Percentiles rank a stretch among this genome's conserved stretches.
These are phyloP conservation scores for Vanderwaltozyma polyspora DNA, from an alignment of 805 yeast species.

Conservation along the genomic window DNA sequence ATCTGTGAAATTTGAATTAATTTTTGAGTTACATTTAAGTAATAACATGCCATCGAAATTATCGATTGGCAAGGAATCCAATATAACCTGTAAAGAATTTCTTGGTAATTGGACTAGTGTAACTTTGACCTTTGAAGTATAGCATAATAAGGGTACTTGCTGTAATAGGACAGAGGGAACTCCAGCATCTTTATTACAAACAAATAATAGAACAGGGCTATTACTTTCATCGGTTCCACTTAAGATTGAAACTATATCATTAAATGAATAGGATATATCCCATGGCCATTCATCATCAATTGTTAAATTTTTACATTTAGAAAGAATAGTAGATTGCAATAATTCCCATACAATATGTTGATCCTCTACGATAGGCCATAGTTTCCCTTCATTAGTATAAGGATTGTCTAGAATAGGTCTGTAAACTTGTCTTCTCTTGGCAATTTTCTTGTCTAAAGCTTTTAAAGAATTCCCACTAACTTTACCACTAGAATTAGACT, in stretches of 20 bases:
- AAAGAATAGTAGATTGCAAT: constrained; percentile 29
- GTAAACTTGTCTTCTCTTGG: constrained; percentile 41
- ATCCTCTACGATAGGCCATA: constrained; percentile 30
- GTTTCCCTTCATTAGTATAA: constrained; percentile 38
- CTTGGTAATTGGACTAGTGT: constrained; percentile 53
- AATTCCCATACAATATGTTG: constrained; percentile 30
- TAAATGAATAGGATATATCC: constrained; percentile 29
- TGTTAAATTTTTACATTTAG: constrained; percentile 26
- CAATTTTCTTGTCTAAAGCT: constrained; percentile 33
- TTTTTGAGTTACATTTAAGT: constrained; percentile 11
- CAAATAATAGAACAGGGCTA: constrained; percentile 32
- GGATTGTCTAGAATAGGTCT: constrained; percentile 60
- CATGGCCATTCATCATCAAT: constrained; percentile 13
- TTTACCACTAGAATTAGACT: too few species aligned
- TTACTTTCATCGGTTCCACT: constrained; percentile 32
- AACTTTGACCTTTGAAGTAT: constrained; percentile 29
- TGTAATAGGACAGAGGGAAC: constrained; percentile 39
- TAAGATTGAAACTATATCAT: constrained; percentile 38
- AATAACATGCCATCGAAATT: constrained; percentile 17
- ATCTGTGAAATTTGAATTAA: constrained; percentile 12
- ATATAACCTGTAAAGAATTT: constrained; percentile 20
- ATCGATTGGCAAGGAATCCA: constrained; percentile 4
- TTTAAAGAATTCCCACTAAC: constrained; percentile 37
- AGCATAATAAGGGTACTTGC: constrained; percentile 48
- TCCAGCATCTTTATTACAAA: constrained; percentile 43